phyloP scores from a whole-genome alignment of 768 basidiomycete genomes.

The Hortiboletus campestris region DNA sequence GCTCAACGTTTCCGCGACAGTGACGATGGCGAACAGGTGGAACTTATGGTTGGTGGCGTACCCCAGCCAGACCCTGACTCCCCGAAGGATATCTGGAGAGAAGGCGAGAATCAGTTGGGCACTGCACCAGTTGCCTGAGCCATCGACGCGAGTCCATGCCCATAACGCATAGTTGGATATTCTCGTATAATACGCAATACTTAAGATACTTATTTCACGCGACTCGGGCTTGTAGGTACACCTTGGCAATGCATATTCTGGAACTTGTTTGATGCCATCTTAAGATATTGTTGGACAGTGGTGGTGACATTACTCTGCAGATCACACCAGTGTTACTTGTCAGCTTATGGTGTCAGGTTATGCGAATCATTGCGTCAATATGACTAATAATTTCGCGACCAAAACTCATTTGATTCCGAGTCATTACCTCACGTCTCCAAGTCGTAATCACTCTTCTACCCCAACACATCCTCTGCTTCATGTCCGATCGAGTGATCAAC shows the following conservation, averaged over 20 bases:
- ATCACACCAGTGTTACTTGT: no score
- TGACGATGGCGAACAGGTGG: conserved; percentile 25
- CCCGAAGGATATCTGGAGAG: conserved; percentile 29
- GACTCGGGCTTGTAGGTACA: neutral
- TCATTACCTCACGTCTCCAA: neutral
- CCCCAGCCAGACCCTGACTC: conserved; percentile 6
- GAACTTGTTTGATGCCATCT: neutral
- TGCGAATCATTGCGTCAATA: neutral
- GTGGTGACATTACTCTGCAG: neutral
- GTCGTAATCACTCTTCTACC: neutral
- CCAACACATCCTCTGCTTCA: conserved; percentile 4
- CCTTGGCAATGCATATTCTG: neutral
- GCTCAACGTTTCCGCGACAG: conserved; percentile 12
- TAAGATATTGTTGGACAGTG: neutral
- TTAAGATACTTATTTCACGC: neutral
- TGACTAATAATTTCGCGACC: neutral
- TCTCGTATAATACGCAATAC: neutral
- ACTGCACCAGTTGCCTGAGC: conserved; percentile 19
- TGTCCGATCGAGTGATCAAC: conserved; percentile 63
- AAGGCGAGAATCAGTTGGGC: conserved; percentile 26
- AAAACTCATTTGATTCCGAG: neutral
- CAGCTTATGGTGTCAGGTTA: neutral
- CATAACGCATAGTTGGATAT: neutral
- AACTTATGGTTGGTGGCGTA: conserved; percentile 22
- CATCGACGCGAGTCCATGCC: neutral